Evolutionary conservation across 83 land plant species (phyloP), one percentile per base, ranked within the genome.

Genomic region (Picea abies): DNA sequence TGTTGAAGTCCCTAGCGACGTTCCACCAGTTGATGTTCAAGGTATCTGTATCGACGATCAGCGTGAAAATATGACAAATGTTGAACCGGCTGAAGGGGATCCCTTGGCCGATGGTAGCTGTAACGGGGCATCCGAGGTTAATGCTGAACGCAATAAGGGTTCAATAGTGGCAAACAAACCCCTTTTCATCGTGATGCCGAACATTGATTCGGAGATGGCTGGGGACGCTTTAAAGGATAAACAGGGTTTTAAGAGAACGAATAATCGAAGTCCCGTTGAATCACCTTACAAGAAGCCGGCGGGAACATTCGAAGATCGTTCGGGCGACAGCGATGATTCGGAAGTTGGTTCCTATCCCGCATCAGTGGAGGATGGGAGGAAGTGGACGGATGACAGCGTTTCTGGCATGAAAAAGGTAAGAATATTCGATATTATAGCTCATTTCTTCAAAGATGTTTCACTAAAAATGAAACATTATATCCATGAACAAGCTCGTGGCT

Each of bases 281-380:
- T 71, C 76, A 37, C 76, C 76, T 19, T 71, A 71, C 49, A 39
- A 41, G 16, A 71, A 71, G 47, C 39, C 39, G 49, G 49, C 9
- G 37, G 23, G 20, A 7, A 10, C 49, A 69, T 69, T 39, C 1
- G 76, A 71, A 47, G 52, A 47, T 47, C 47, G 76, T 19, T 39
- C 76, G 39, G 76, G 76, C 37, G 76, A 71, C 39, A 71, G 76
- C 20, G 76, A 71, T 71, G 76, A 41, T 71, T 71, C 76, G 20
- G 76, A 71, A 37, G 49, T n/a, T 71, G 76, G 76, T 71, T 17
- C 49, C 11, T 71, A 44, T 47, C 39, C 49, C 5, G 49, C 22
- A 37, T 39, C 76, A 16, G 47, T 47, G 20, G 49, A 39, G 39
- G 79, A 78, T 16, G 61, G 58, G 20, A 23, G 17, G 58, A 78